Percentiles rank a stretch among this genome's conserved stretches.
phyloP scores from a whole-genome alignment of 306 rosid genomes.

The Lathyrus oleraceus region DNA sequence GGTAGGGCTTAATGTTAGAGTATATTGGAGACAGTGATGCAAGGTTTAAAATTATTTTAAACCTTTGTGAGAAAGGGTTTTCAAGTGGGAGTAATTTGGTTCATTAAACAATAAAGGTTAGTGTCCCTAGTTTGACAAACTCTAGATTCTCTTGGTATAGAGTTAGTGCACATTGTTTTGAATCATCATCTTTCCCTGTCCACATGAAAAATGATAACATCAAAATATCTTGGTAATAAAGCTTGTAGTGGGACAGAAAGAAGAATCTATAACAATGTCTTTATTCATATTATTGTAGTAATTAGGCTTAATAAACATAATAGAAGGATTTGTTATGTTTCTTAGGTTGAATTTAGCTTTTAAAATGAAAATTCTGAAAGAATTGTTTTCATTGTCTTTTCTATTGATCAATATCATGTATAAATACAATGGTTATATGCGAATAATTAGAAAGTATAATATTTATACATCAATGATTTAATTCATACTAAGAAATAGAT shows the following conservation, averaged over 20 bases:
- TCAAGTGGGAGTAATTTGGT: constrained; percentile 54
- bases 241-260: constrained; percentile 40
- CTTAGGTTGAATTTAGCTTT: no score
- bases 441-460: no score
- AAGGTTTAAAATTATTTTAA: constrained; percentile 36
- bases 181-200: constrained; percentile 44
- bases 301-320: constrained; percentile 16
- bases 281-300: constrained; percentile 27
- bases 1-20: constrained; percentile 39
- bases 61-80: constrained; percentile 42
- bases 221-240: constrained; percentile 41
- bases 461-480: no score
- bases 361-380: no score
- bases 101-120: constrained; percentile 34
- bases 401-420: no score
- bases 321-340: no score
- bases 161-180: constrained; percentile 38
- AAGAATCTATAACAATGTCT: constrained; percentile 48
- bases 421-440: no score
- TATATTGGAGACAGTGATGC: constrained; percentile 46
- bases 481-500: no score
- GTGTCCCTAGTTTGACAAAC: constrained; percentile 57
- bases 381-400: no score
- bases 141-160: constrained; percentile 46
- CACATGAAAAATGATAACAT: constrained; percentile 42